These are phyloP conservation scores for Amphirosellinia nigrospora DNA, from an alignment of 495 filamentous ascomycete species.

Conservation along the genomic window DNA sequence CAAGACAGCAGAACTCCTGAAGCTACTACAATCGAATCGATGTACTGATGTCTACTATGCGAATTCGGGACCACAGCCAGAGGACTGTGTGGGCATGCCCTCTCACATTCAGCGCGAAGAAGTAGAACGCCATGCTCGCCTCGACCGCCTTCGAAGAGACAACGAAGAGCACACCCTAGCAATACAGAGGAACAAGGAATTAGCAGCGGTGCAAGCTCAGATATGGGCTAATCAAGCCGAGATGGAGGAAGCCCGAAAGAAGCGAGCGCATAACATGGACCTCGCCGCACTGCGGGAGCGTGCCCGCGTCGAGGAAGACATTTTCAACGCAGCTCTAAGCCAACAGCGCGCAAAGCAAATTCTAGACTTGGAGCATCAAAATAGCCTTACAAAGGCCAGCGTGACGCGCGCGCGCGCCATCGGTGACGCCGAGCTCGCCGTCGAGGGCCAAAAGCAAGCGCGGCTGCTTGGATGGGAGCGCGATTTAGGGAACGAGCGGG, in stretches of 20 bases:
- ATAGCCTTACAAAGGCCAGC: constrained; percentile 46
- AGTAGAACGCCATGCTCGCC: constrained; percentile 47
- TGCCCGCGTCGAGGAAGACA: constrained; percentile 44
- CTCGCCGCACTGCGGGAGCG: constrained; percentile 39
- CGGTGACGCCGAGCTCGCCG: constrained; percentile 47
- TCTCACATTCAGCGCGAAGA: constrained; percentile 51
- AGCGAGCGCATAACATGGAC: constrained; percentile 34
- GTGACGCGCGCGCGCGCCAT: constrained; percentile 46
- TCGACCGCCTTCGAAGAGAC: constrained; percentile 45
- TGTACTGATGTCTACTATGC: constrained; percentile 55
- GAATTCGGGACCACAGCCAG: constrained; percentile 52
- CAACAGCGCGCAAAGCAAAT: constrained; percentile 40
- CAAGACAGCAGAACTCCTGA: constrained; percentile 43
- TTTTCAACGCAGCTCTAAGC: constrained; percentile 39
- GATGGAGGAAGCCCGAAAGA: constrained; percentile 50
- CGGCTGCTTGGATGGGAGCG: constrained; percentile 47
- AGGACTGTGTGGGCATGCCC: constrained; percentile 51
- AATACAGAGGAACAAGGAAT: constrained; percentile 48
- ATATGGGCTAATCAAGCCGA: constrained; percentile 51
- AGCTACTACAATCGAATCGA: constrained; percentile 50
- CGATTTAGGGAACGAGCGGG: constrained; percentile 40
- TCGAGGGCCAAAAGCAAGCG: constrained; percentile 44
- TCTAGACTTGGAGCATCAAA: constrained; percentile 45
- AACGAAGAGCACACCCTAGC: constrained; percentile 45
- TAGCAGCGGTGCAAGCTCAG: constrained; percentile 50